These are phyloP conservation scores for Eucommia ulmoides DNA, from an alignment of 257 asterid genomes.

Conservation along the genomic window DNA sequence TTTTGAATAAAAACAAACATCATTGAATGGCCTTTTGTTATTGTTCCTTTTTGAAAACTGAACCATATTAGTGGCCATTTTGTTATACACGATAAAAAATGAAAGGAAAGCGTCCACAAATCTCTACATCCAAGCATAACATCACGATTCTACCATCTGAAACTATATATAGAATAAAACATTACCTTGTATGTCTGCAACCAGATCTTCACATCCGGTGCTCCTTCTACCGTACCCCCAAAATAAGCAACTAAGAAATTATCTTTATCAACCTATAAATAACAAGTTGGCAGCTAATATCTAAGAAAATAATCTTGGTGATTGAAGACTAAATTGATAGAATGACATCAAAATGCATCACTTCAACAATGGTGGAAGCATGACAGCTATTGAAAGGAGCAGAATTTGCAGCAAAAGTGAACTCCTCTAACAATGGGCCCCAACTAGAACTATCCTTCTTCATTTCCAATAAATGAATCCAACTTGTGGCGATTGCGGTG, in stretches of 20 bases:
- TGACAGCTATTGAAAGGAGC: slow-evolving; percentile 82
- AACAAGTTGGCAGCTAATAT: too few relatives aligned
- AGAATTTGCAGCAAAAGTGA: slow-evolving; percentile 59
- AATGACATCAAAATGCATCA: slow-evolving; percentile 18
- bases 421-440: slow-evolving; percentile 55
- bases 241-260: slow-evolving; percentile 81
- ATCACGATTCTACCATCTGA: not conserved
- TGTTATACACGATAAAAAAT: too few relatives aligned
- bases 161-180: not conserved
- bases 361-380: slow-evolving; percentile 96
- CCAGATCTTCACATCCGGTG: slow-evolving; percentile 90
- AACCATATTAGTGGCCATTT: too few relatives aligned
- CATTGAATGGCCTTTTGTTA: too few relatives aligned
- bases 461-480: too few relatives aligned
- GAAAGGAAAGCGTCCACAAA: not conserved
- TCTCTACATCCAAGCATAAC: not conserved
- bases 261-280: slow-evolving; percentile 59
- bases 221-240: slow-evolving; percentile 89
- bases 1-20: too few relatives aligned
- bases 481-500: too few relatives aligned
- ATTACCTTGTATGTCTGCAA: slow-evolving; percentile 66
- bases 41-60: too few relatives aligned
- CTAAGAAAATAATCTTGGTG: too few relatives aligned
- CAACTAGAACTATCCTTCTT: slow-evolving; percentile 29
- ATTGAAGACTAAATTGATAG: too few relatives aligned